Conservation (phyloP, 2,329 filamentous ascomycete species). For the Ophiobolus disseminans region DNA sequence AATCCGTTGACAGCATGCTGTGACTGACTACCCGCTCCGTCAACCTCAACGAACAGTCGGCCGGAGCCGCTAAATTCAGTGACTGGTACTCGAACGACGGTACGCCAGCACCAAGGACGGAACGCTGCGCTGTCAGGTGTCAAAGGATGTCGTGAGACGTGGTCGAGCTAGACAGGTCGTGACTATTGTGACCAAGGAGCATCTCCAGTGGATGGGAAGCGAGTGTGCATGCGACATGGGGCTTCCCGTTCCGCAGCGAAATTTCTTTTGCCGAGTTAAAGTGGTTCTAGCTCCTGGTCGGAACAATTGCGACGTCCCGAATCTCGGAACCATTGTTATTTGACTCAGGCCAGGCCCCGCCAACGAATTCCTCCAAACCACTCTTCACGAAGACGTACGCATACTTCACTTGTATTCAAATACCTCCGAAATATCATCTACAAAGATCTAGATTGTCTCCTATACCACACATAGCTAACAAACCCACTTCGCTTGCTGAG, state of each 20-base stretch:
- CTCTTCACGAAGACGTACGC: conserved; percentile 4
- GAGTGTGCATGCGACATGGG: neutral
- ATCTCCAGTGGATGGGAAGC: neutral
- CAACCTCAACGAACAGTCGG: too few relatives aligned
- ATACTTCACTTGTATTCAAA: neutral
- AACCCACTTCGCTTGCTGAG: neutral
- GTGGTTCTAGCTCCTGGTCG: neutral
- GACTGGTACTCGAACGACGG: too few relatives aligned
- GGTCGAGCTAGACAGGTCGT: neutral
- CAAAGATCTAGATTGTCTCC: neutral
- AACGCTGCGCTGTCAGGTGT: conserved; percentile 8
- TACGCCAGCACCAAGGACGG: neutral
- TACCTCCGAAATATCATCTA: neutral
- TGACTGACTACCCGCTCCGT: too few relatives aligned
- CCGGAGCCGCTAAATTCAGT: too few relatives aligned
- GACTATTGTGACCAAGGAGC: neutral
- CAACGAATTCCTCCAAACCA: conserved; percentile 4
- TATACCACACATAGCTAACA: neutral
- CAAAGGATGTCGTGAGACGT: conserved; percentile 5
- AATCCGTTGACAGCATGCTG: neutral
- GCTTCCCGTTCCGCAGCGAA: neutral
- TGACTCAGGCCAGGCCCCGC: conserved; percentile 25
- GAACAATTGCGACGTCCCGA: conserved; percentile 3
- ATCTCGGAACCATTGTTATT: conserved; percentile 9
- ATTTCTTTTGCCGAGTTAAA: conserved; percentile 8